Evolutionary conservation across 495 filamentous ascomycete genomes (phyloP), one percentile per base, ranked within the genome.

Genomic region (Copromyces sp.): DNA sequence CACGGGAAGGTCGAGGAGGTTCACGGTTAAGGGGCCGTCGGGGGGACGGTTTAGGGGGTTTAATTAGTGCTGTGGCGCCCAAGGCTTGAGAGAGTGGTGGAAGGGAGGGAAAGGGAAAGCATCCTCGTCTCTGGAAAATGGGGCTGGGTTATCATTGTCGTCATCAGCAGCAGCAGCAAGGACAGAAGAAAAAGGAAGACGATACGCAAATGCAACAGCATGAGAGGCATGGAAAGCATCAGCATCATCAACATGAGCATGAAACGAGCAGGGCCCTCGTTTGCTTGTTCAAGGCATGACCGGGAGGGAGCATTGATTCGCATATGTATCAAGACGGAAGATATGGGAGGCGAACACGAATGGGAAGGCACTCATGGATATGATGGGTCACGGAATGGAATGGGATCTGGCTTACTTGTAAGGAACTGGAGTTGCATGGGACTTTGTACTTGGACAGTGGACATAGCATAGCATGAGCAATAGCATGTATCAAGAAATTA

Each of bases 1-100:
- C 35, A 81, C 81, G n/a, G 86, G 86, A 4, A 75, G 84, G 71
- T 77, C 75, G 38, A 71, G 76, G 69, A 73, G 76, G 45, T 65
- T 65, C 9, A 65, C 53, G 53, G 53, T 61, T 3, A 61, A 61
- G 29, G 53, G 53, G 7, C 53, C 53, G 53, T 61, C 53, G 2
- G 53, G 53, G 3, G 53, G 53, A 3, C 11, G 53, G 29, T 65
- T 65, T 17, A 65, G 53, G 53, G 53, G 53, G 53, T 65, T 65
- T 37, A 65, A 65, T 35, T 65, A 65, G 53, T 4, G 53, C 14
- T 65, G 47, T 59, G 47, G 4, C 9, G 20, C 11, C 5, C 12
- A 3, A 8, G 39, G 39, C 39, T 39, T 39, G 40, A 42, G 40
- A 32, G 53, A 35, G 5, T 29, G 20, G 6, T 3, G 11, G 45